These are phyloP conservation scores for Metschnikowia baotianmanensis DNA, from an alignment of 805 yeast species.

Conservation along the genomic window DNA sequence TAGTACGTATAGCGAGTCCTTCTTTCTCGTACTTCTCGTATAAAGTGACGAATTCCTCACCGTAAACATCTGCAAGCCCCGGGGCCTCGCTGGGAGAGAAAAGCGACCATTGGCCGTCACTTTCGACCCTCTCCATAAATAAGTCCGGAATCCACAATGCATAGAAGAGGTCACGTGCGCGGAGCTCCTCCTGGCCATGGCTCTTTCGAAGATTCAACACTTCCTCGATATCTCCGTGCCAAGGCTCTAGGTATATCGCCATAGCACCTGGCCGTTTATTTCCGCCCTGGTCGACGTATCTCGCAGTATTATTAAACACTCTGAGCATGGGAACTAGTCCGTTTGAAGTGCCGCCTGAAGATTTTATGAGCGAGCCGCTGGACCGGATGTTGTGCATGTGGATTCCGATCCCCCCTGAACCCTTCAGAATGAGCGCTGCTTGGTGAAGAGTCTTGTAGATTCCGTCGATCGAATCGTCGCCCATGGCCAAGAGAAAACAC, in stretches of 20 bases:
- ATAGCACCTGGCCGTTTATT: slow-evolving; percentile 98
- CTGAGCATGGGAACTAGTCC: slow-evolving; percentile 96
- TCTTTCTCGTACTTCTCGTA: slow-evolving; percentile 72
- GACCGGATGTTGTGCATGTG: slow-evolving; percentile 86
- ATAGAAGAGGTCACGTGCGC: slow-evolving; percentile 91
- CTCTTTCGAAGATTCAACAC: slow-evolving; percentile 85
- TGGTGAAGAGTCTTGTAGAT: slow-evolving; percentile 86
- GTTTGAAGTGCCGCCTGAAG: slow-evolving; percentile 88
- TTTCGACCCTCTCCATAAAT: slow-evolving; percentile 88
- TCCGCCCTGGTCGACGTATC: slow-evolving; percentile 98
- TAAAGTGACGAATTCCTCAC: slow-evolving; percentile 74
- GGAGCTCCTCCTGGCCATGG: slow-evolving; percentile 90
- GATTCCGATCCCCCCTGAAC: slow-evolving; percentile 95
- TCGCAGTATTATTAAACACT: slow-evolving; percentile 92
- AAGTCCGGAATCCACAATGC: slow-evolving; percentile 95
- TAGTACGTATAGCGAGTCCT: slow-evolving; percentile 54
- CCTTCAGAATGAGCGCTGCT: slow-evolving; percentile 86
- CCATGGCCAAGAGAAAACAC: slow-evolving; percentile 88
- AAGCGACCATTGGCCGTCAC: slow-evolving; percentile 77
- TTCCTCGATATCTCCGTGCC: slow-evolving; percentile 93
- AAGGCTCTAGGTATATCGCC: slow-evolving; percentile 91
- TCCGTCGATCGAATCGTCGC: slow-evolving; percentile 94
- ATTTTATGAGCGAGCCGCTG: slow-evolving; percentile 83
- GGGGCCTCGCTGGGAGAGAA: slow-evolving; percentile 90
- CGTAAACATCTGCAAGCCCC: slow-evolving; percentile 78